Evolutionary conservation across 2,329 filamentous ascomycete species (phyloP), one percentile per base, ranked within the genome.

Genomic region (Penicillium corylophilum): DNA sequence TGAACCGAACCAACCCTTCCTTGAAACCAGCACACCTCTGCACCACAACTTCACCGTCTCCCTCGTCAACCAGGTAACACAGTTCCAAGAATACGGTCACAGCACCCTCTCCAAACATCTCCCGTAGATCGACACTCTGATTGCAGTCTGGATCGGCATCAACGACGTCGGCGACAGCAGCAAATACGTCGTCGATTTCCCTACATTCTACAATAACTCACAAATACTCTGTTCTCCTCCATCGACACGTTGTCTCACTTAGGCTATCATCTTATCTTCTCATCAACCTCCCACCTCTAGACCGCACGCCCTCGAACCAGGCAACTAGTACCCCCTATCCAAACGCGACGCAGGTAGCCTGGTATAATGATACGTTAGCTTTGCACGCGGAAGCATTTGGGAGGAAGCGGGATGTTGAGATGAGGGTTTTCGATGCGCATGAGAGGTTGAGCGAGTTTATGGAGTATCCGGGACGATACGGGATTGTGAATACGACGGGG

Each of bases 151-250:
- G 76, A 83, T 83, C 41, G 81, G 79, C 2, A 69, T 83, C 52
- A 83, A 83, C 60, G 81, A 83, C 50, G 79, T 83, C 54, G 74
- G 71, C 55, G 80, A 83, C 60, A 74, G 75, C 6, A 70, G 66
- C 13, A 72, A 74, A 36, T 75, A 73, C 43, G 70, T 67, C 28
- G 70, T 76, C 12, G 67, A 71, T 10, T 81, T 80, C 54, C 68
- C 71, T 3, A 64, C 60, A 0, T 74, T 79, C 56, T 82, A 81
- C 60, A 64, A 73, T 4, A 61, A 65, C 63, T 81, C 5, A 71
- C 77, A 31, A 46, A 46, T 3, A 68, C 72, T 0, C 66, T 79
- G 1, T 77, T 80, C 50, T 52, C 65, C 13, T 70, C 72, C 15
- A 68, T 79, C 8, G 63, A 71, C 22, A 67, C 65, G 0, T 62